Evolutionary conservation across 495 filamentous ascomycete genomes (phyloP).

Genomic region (Tirmania nivea): DNA sequence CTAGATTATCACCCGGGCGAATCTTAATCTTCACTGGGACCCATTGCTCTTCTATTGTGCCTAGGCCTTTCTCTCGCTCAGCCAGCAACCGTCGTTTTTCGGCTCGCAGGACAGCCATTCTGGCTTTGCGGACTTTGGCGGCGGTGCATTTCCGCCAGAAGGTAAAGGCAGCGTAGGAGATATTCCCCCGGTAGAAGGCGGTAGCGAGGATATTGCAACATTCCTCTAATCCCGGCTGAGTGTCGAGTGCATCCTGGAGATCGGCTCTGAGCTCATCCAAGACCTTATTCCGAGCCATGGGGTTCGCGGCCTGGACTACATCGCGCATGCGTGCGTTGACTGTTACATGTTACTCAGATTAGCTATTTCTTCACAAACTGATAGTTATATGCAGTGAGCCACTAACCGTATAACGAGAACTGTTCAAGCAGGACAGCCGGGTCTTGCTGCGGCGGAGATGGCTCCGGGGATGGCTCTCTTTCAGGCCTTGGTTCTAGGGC

Average conservation of each 20-base stretch:
- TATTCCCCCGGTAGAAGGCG: neutral
- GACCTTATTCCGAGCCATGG: neutral
- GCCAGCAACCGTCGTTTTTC: neutral
- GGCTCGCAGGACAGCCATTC: neutral
- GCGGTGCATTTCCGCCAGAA: neutral
- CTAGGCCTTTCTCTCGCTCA: neutral
- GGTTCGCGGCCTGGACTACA: neutral
- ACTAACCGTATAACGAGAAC: too few species aligned
- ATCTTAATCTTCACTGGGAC: neutral
- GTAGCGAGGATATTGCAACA: neutral
- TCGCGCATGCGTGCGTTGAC: neutral
- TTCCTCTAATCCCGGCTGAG: neutral
- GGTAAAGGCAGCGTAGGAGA: neutral
- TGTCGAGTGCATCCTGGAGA: neutral
- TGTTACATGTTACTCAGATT: neutral
- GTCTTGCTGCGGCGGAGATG: too few species aligned
- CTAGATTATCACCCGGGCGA: neutral
- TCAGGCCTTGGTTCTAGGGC: too few species aligned
- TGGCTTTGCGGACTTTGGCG: neutral
- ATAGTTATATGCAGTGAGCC: too few species aligned
- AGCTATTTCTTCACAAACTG: neutral
- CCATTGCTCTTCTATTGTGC: neutral
- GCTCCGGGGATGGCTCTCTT: too few species aligned
- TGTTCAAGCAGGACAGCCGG: too few species aligned
- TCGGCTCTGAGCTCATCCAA: neutral